Percentiles rank a stretch among this genome's conserved stretches.
phyloP scores from a whole-genome alignment of 495 filamentous ascomycete genomes.

The Parmelia sp. region DNA sequence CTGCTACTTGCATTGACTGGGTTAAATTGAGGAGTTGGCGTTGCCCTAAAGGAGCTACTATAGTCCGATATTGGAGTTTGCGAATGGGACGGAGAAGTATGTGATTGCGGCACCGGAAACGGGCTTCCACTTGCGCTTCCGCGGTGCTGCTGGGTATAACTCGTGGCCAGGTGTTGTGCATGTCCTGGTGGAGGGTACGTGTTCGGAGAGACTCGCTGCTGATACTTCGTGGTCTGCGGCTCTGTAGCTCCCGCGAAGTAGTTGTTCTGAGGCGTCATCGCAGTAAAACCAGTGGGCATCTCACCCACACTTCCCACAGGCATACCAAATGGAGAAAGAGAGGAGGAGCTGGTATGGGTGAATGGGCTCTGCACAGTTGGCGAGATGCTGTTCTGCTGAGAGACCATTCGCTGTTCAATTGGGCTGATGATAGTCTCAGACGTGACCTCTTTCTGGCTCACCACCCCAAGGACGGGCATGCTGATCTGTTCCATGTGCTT shows the following conservation, averaged over 20 bases:
- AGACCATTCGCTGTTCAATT: conserved; percentile 46
- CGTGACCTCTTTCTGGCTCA: conserved; percentile 52
- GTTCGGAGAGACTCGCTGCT: conserved; percentile 20
- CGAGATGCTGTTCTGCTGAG: conserved; percentile 30
- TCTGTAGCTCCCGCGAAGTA: conserved; percentile 12
- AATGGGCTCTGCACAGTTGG: conserved; percentile 20
- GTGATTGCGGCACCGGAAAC: background rate
- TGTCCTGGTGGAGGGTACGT: conserved; percentile 24
- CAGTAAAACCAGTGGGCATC: conserved; percentile 14
- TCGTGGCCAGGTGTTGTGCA: conserved; percentile 16
- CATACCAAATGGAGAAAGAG: conserved; percentile 21
- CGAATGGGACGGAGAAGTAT: conserved; percentile 6
- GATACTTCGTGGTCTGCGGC: conserved; percentile 18
- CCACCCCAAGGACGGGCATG: conserved; percentile 73
- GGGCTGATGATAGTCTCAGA: conserved; percentile 58
- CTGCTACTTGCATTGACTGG: conserved; percentile 18
- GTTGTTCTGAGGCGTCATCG: conserved; percentile 15
- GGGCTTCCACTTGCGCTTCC: conserved; percentile 1
- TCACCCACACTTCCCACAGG: conserved; percentile 12
- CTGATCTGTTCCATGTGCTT: conserved; percentile 95
- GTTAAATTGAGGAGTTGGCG: conserved; percentile 20
- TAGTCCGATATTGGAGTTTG: conserved; percentile 16
- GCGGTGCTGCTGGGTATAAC: conserved; percentile 15
- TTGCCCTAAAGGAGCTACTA: conserved; percentile 14
- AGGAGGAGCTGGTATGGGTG: conserved; percentile 9